phyloP scores from a whole-genome alignment of 768 basidiomycete genomes.

The Suillus tomentosus region DNA sequence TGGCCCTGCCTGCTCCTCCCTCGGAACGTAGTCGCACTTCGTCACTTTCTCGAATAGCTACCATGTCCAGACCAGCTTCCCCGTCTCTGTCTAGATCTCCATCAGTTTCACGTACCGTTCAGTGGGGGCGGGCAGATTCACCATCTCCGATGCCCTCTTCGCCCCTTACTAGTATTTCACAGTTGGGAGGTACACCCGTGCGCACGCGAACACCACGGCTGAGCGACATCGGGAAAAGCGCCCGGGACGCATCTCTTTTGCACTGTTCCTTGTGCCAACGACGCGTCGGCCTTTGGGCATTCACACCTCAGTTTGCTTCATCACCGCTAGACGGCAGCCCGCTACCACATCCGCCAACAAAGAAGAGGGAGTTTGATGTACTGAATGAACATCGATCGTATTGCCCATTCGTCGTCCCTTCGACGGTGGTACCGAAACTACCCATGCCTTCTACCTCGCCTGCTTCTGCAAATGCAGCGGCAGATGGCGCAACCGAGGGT shows the following conservation, averaged over 20 bases:
- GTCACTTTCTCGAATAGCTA: slow-evolving; percentile 31
- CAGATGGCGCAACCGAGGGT: slow-evolving; percentile 54
- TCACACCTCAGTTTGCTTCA: slow-evolving; percentile 35
- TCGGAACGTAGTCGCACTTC: slow-evolving; percentile 17
- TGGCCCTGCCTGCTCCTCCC: slow-evolving; percentile 31
- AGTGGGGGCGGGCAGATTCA: slow-evolving; percentile 17
- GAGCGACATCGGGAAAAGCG: slow-evolving; percentile 15
- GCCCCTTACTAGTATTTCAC: slow-evolving; percentile 24
- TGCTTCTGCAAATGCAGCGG: slow-evolving; percentile 11
- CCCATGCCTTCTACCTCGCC: slow-evolving; percentile 36
- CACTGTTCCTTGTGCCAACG: slow-evolving; percentile 74
- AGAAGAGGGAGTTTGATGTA: slow-evolving; percentile 63
- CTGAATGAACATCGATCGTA: slow-evolving; percentile 83
- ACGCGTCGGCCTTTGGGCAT: slow-evolving; percentile 80
- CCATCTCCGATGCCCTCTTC: slow-evolving; percentile 20
- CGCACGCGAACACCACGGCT: slow-evolving; percentile 14
- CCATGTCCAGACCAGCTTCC: slow-evolving; percentile 27
- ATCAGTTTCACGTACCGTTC: slow-evolving; percentile 30
- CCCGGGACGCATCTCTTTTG: slow-evolving; percentile 53
- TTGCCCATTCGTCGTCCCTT: slow-evolving; percentile 80
- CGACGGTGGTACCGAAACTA: slow-evolving; percentile 62
- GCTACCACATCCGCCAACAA: slow-evolving; percentile 23
- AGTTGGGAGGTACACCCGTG: slow-evolving; percentile 19
- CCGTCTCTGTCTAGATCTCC: slow-evolving; percentile 35
- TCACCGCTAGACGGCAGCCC: slow-evolving; percentile 17